Percentiles rank a stretch among this genome's conserved stretches.
These are phyloP conservation scores for Cladosporium sp. DNA, from an alignment of 2,329 filamentous ascomycete species.

Conservation along the genomic window DNA sequence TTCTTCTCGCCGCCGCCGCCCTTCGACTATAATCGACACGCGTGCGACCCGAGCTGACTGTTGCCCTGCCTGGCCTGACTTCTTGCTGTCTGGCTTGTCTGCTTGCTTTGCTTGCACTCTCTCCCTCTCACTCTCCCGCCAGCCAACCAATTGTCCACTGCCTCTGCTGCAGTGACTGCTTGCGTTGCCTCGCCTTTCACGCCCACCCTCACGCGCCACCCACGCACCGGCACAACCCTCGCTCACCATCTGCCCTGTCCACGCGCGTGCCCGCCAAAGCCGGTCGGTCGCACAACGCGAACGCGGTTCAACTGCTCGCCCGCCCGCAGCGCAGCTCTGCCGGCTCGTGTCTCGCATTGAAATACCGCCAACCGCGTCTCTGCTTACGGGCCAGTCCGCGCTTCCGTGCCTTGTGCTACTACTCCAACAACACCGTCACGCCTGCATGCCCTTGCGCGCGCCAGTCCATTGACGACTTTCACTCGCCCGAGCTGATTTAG, in stretches of 20 bases:
- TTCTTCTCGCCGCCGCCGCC: conserved; percentile 7
- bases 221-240: not conserved
- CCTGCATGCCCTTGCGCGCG: conserved; percentile 16
- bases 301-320: conserved; percentile 9
- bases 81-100: not conserved
- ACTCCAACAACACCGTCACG: conserved; percentile 18
- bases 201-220: not conserved
- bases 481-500: not conserved
- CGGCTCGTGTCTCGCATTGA: conserved; percentile 17
- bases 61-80: not conserved
- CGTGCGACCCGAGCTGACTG: conserved; percentile 1
- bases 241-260: not conserved
- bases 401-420: conserved; percentile 14
- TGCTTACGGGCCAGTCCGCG: conserved; percentile 15
- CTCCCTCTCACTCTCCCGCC: not conserved
- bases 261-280: not conserved
- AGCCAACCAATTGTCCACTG: not conserved
- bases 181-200: not conserved
- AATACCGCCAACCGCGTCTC: conserved; percentile 8
- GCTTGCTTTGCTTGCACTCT: not conserved
- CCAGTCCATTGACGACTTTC: not conserved
- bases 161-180: not conserved
- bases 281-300: conserved; percentile 2
- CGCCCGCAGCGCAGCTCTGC: conserved; percentile 7
- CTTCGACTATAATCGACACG: not conserved